phyloP scores from a whole-genome alignment of 2,329 filamentous ascomycete species.

The Coniochaeta prunicola region DNA sequence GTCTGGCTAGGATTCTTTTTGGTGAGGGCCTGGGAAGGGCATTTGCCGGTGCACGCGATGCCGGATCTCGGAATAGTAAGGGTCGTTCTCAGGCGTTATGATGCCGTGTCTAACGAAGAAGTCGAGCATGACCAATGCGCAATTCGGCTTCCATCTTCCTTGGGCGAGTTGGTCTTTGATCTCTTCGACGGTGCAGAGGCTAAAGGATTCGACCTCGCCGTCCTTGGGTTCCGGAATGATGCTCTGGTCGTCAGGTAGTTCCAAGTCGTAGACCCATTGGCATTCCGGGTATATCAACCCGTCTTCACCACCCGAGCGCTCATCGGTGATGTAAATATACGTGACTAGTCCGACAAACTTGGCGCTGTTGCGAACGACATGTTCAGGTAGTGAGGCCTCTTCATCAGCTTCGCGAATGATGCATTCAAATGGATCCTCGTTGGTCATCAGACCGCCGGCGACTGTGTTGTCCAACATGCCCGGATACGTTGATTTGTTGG shows the following conservation, averaged over 20 bases:
- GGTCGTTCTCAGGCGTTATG: conserved; percentile 71
- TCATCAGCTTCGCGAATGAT: conserved; percentile 81
- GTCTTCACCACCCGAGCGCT: conserved; percentile 69
- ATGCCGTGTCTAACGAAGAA: conserved; percentile 86
- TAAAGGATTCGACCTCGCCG: conserved; percentile 82
- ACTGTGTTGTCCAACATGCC: conserved; percentile 95
- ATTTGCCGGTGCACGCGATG: conserved; percentile 69
- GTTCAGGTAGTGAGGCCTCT: conserved; percentile 73
- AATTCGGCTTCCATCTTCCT: conserved; percentile 90
- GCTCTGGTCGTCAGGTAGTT: conserved; percentile 53
- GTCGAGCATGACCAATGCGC: conserved; percentile 74
- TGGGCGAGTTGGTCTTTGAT: conserved; percentile 60
- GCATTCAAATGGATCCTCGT: conserved; percentile 73
- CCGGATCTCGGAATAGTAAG: conserved; percentile 68
- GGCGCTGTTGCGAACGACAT: conserved; percentile 55
- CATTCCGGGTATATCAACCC: conserved; percentile 83
- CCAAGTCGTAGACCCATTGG: conserved; percentile 86
- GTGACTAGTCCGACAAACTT: conserved; percentile 64
- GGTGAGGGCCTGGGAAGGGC: conserved; percentile 68
- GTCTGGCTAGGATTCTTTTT: conserved; percentile 9
- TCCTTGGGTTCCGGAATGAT: conserved; percentile 72
- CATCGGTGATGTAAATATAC: conserved; percentile 76
- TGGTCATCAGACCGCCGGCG: conserved; percentile 72
- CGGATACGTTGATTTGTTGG: conserved; percentile 77
- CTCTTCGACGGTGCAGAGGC: conserved; percentile 69